Evolutionary conservation across 345 rosid genomes (phyloP).

Genomic region (Eucalyptus cloeziana): DNA sequence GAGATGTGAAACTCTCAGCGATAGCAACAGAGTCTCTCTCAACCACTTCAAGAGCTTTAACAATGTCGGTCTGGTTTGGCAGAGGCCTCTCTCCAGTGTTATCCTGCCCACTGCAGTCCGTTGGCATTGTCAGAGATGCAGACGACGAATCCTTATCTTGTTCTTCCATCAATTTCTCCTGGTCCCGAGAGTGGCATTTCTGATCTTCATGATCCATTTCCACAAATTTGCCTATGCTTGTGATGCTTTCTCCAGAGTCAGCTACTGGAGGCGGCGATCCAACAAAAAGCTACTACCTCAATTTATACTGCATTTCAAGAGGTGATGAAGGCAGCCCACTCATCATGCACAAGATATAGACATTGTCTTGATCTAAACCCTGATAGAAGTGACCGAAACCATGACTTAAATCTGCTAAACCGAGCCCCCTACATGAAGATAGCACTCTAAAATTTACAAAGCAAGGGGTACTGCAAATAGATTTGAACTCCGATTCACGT

Average conservation of each 20-base stretch:
- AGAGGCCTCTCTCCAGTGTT: conserved; percentile 1
- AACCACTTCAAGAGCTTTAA: conserved; percentile 57
- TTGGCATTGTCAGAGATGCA: background rate
- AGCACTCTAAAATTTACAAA: background rate
- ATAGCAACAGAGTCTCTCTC: conserved; percentile 81
- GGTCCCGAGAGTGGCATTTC: background rate
- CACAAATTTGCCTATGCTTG: background rate
- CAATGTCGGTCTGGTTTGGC: conserved; percentile 34
- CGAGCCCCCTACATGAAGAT: background rate
- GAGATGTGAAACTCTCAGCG: conserved; percentile 79
- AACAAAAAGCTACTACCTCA: background rate
- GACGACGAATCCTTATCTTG: background rate
- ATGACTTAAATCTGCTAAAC: background rate
- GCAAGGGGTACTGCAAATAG: background rate
- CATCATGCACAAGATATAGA: background rate
- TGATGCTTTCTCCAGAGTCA: background rate
- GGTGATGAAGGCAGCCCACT: background rate
- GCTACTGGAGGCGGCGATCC: background rate
- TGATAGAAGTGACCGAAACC: background rate
- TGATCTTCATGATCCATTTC: background rate
- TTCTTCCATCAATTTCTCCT: background rate
- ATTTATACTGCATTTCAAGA: background rate
- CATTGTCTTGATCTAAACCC: background rate
- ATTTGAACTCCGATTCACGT: background rate
- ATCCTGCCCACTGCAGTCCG: background rate